These are phyloP conservation scores for Lippia alba DNA, from an alignment of 305 asterid species.

Conservation along the genomic window DNA sequence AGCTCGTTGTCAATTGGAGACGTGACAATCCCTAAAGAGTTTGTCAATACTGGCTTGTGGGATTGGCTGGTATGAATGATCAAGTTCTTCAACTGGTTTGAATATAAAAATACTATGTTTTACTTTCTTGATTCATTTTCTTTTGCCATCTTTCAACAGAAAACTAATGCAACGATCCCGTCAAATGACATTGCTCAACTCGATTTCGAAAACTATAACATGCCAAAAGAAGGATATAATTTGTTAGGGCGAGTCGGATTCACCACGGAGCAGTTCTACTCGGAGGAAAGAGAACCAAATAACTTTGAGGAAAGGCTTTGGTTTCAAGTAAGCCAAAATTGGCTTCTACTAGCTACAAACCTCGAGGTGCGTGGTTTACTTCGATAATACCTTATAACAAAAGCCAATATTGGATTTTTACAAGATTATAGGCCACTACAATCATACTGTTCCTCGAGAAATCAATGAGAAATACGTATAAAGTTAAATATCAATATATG, in stretches of 20 bases:
- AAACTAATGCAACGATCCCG: slow-evolving; percentile 43
- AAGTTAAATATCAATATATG: too few species aligned
- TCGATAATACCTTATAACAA: too few species aligned
- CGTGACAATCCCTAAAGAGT: slow-evolving; percentile 52
- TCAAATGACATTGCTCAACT: slow-evolving; percentile 46
- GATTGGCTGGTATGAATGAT: slow-evolving; percentile 63
- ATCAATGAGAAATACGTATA: too few species aligned
- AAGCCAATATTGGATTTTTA: too few species aligned
- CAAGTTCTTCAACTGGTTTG: background rate
- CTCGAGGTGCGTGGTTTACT: slow-evolving; percentile 40
- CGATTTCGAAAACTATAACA: slow-evolving; percentile 47
- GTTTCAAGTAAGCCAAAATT: slow-evolving; percentile 49
- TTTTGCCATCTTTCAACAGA: slow-evolving; percentile 36
- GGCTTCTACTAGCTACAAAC: slow-evolving; percentile 51
- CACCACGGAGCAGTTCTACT: slow-evolving; percentile 55
- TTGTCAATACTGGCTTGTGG: slow-evolving; percentile 66
- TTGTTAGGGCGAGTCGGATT: slow-evolving; percentile 52
- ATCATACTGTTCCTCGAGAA: too few species aligned
- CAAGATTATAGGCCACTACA: too few species aligned
- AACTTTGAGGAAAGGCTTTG: slow-evolving; percentile 40
- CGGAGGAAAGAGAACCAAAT: slow-evolving; percentile 47
- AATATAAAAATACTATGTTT: background rate
- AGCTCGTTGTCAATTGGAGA: slow-evolving; percentile 62
- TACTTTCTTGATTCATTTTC: background rate
- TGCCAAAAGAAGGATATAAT: slow-evolving; percentile 50